Evolutionary conservation across 208 protist genomes (phyloP), one percentile per base, ranked within the genome.

Genomic region (Novymonas esmeraldas): DNA sequence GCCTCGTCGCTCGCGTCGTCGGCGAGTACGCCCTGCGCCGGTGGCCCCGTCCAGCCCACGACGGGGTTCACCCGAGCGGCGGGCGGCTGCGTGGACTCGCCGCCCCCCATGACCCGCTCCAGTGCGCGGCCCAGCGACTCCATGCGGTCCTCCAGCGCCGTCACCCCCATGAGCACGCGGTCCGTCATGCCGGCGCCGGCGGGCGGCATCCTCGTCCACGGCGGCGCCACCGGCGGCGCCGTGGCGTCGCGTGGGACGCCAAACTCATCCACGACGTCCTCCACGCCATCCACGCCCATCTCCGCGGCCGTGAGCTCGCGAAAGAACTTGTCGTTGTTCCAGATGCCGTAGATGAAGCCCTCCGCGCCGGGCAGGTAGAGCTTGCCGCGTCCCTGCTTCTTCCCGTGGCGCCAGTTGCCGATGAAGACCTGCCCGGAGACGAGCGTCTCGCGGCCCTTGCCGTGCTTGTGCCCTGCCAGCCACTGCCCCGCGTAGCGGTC

Each of bases 401-500:
- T 76, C 11, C 78, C 87, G 26, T 78, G 22, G 29, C 68, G 69
- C 87, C 87, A 93, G 68, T 73, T 73, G n/a, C 87, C 87, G 16
- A 81, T 68, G 39, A 87, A 93, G 16, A 85, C 77, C 67, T 89
- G 80, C n/a, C 87, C 87, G 20, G 70, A 60, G 22, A 67, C 36
- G 48, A 93, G 83, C 24, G 70, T 83, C 72, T 93, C 83, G 13
- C 79, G 71, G 0, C 87, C 87, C 36, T 84, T 81, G 42, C 87
- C 87, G 57, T 84, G 67, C 72, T 80, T 89, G 45, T 75, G 69
- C 10, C 87, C 87, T 2, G 72, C 59, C 49, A 62, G 60, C 84
- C 87, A 93, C 36, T 78, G 55, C 29, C 87, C 87, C 18, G 73
- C 63, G 70, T 89, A 93, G 57, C 83, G 81, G 44, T 93, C 87